phyloP scores from a whole-genome alignment of 352 stramenopile species.

The Phytopythium montanum region DNA sequence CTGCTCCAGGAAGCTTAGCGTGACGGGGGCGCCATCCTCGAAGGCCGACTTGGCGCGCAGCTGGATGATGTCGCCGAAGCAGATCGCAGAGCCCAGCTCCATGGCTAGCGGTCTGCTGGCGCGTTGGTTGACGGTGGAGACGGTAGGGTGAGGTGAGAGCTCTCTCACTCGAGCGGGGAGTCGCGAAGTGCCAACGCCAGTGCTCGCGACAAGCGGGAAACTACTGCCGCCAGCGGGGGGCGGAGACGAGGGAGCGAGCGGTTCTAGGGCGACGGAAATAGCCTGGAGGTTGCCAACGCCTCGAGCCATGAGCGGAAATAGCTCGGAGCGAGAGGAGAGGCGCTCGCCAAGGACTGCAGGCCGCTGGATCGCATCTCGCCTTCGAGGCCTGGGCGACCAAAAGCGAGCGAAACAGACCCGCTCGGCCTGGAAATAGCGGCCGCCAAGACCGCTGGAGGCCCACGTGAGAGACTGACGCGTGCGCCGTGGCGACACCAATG shows the following conservation, averaged over 20 bases:
- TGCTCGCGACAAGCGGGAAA: background rate
- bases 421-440: background rate
- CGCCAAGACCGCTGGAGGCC: background rate
- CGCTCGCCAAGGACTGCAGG: background rate
- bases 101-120: too few species aligned
- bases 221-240: background rate
- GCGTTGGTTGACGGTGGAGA: too few species aligned
- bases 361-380: background rate
- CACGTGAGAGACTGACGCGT: background rate
- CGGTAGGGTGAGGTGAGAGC: background rate
- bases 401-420: background rate
- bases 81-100: slow-evolving; percentile 25
- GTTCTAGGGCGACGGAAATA: background rate
- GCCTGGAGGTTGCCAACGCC: background rate
- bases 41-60: slow-evolving; percentile 35
- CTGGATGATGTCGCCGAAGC: slow-evolving; percentile 56
- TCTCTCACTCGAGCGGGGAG: slow-evolving; percentile 5
- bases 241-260: background rate
- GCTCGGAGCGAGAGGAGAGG: background rate
- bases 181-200: slow-evolving; percentile 7
- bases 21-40: slow-evolving; percentile 12
- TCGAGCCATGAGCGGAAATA: background rate
- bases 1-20: slow-evolving; percentile 52
- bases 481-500: background rate
- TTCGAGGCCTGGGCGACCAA: background rate